Evolutionary conservation across 441 rosid species (phyloP), one percentile per base, ranked within the genome.

Genomic region (Jatropha multifida): DNA sequence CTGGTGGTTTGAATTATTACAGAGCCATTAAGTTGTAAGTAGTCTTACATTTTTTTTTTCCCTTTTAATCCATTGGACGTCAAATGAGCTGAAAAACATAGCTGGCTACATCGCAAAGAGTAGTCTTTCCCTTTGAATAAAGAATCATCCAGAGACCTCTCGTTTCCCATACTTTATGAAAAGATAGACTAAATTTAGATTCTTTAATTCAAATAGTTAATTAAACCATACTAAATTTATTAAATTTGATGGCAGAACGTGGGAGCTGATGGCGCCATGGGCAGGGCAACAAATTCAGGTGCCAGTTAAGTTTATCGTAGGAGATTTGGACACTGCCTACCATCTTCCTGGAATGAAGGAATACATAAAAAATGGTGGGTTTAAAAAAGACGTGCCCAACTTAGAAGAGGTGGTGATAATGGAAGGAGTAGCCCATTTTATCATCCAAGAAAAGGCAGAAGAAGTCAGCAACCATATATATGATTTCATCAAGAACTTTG

Each of bases 261-360:
- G 92, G 92, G 90, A 89, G 69, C 86, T 92, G 32, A 84, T 82
- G 2, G 90, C 90, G 7, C 85, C 97, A 0, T 92, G 95, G 97
- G 81, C 86, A 1, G 86, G 89, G 69, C 73, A 75, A 65, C 76
- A 82, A 84, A 76, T 88, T 10, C 13, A 66, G 37, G 91, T 88
- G 37, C 95, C 95, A 1, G 85, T 79, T 40, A 90, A 89, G 81
- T 92, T 92, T 77, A 82, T 92, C 1, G 80, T 92, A 5, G 97
- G 97, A 2, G 95, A 88, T 71, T 87, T 69, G 49, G 95, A 92
- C 81, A 58, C 88, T 62, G 80, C 86, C 12, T 90, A 90, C 73
- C 73, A 79, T 46, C 4, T 74, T 4, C 85, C 88, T 0, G 94
- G 90, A 7, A 62, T 79, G 41, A 89, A 89, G 52, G 90, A 89